Base-by-base conservation (phyloP, 2,329 filamentous ascomycete species). In the Coniochaeta sp. region DNA sequence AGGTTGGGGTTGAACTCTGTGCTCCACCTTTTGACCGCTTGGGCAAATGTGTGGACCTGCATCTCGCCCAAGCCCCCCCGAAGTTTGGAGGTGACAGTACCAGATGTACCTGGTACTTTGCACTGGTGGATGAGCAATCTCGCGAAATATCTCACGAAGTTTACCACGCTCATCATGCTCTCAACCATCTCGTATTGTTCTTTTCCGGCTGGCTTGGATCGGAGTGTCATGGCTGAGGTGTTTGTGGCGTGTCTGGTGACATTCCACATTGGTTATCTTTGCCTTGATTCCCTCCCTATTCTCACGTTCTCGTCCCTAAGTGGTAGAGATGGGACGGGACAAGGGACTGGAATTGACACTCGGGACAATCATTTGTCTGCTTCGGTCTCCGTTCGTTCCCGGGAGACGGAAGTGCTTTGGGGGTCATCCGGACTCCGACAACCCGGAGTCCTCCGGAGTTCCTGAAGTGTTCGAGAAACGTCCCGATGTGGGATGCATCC, bases 341-440 rank as follows among this genome's bases (percentile, higher is more conserved):
- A 22, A 47, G 16, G 19, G 38, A n/a, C 38, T 40, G 38, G 38
- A 40, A n/a, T n/a, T 24, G 43, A 47, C 19, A 24, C 3, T 47
- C 43, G 19, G n/a, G 19, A 47, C 43, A 22, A 19, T 40, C 16
- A 11, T 24, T 22, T 8, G 7, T 7, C 5, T 22, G 19, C 16
- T 16, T 52, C 47, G 47, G 47, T 28, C 47, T 31, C 47, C 26
- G 40, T 26, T 52, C 22, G 26, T 33, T 33, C 54, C 19, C 55
- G 52, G 50, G 24, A 38, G 36, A 28, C 64, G 64, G 63, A 64
- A 47, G 34, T 59, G 44, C 24, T 55, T 19, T 63, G 63, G 64
- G 64, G 64, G 55, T 65, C 60, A n/a, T 62, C 64, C 64, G 64
- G 61, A 57, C 17, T 36, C 54, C 31, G 54, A 36, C 17, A n/a